These are phyloP conservation scores for Pythium aphanidermatum DNA, from an alignment of 352 stramenopile species.

Conservation along the genomic window DNA sequence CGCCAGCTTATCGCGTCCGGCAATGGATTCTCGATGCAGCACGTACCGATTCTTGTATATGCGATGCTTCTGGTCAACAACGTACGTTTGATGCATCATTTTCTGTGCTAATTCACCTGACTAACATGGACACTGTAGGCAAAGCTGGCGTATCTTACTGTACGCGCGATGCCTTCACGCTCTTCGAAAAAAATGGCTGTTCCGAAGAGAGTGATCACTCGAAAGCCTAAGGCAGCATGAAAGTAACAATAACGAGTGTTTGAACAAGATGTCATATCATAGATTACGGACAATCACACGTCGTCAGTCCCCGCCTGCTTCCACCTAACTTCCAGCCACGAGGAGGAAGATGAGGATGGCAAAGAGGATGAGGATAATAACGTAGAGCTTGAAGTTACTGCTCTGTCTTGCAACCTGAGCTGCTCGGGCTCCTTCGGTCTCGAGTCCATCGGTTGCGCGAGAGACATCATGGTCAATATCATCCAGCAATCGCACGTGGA, in stretches of 20 bases:
- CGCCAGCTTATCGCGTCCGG: slow-evolving; percentile 12
- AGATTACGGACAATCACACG: too few species aligned
- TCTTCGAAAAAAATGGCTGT: neutral
- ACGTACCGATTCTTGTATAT: slow-evolving; percentile 10
- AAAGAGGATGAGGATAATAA: slow-evolving; percentile 84
- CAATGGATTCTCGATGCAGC: neutral
- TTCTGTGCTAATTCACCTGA: too few species aligned
- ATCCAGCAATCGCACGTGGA: slow-evolving; percentile 84
- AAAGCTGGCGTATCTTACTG: slow-evolving; percentile 11
- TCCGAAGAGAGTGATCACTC: neutral
- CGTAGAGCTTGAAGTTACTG: slow-evolving; percentile 92
- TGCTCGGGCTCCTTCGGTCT: slow-evolving; percentile 74
- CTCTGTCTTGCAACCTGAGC: slow-evolving; percentile 91
- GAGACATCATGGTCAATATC: slow-evolving; percentile 88
- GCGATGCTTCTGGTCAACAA: slow-evolving; percentile 16
- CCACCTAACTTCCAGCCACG: slow-evolving; percentile 41
- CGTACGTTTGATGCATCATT: too few species aligned
- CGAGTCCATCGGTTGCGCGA: slow-evolving; percentile 75
- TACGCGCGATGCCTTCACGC: slow-evolving; percentile 6
- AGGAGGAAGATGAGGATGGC: slow-evolving; percentile 87
- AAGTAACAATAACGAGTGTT: neutral
- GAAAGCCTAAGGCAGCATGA: slow-evolving; percentile 16
- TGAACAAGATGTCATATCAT: too few species aligned
- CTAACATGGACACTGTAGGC: slow-evolving; percentile 3
- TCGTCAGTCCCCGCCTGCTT: neutral